Base-by-base conservation (phyloP, 73 alveolate genomes). In the Paramecium sonneborni region DNA sequence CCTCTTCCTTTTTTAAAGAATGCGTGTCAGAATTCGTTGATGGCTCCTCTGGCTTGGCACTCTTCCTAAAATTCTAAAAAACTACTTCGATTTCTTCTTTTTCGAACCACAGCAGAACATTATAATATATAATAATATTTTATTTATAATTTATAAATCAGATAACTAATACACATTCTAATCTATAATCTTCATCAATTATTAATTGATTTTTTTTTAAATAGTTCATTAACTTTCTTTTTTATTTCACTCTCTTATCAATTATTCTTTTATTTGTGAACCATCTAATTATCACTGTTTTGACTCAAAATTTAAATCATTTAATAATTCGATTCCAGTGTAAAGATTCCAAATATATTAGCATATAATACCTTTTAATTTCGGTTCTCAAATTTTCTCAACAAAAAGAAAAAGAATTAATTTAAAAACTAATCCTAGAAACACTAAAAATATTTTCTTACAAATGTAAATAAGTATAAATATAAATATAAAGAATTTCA, bases 11-110 rank as follows among this genome's bases (percentile, higher is more conserved):
- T 46, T 62, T 62, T 11, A 26, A 5, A 30, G 84, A 62, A 30
- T 62, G 44, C 18, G 39, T 26, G 48, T 62, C 84, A 9, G 84
- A 62, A 62, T 26, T 30, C 43, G 84, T 62, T 43, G 84, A 62
- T 62, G 52, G 84, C 84, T 62, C 84, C 26, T 62, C 84, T 62
- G 39, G 84, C 84, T 62, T 62, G 39, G 84, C 84, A 62, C 84
- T 62, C 84, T 62, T 62, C 84, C 84, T 62, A 62, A 62, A 62
- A 62, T 62, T 62, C 84, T 46, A 62, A 62, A 62, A 62, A 62
- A 62, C 84, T 62, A 62, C 84, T 62, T 62, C 84, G 84, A 30
- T 62, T 62, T 62, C 84, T 62, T 62, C 84, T 62, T 62, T 62
- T 62, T 62, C 12, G 84, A 62, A 62, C 84, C 84, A 26, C 84